Percentiles rank a stretch among this genome's conserved stretches.
Evolutionary conservation across 1,284 basidiomycete genomes (phyloP).

Genomic region (Cutaneotrichosporon sp.): DNA sequence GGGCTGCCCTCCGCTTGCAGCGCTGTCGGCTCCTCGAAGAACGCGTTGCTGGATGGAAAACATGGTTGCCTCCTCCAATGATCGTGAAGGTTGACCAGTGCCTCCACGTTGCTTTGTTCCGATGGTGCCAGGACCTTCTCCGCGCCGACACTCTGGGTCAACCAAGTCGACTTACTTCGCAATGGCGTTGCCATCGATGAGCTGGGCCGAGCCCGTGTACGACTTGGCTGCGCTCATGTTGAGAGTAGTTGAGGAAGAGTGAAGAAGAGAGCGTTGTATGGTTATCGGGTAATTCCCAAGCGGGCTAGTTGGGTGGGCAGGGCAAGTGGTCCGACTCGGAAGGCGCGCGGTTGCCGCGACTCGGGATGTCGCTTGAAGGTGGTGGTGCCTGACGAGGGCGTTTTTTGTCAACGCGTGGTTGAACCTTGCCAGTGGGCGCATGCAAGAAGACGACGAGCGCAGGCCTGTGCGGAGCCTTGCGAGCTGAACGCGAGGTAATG

Average conservation of each 20-base stretch:
- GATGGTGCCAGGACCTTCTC: background rate
- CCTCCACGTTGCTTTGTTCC: background rate
- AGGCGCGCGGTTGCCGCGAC: background rate
- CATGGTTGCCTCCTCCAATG: background rate
- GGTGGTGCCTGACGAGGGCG: background rate
- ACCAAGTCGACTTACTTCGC: conserved; percentile 67
- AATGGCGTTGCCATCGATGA: conserved; percentile 84
- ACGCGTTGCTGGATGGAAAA: background rate
- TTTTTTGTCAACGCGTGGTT: background rate
- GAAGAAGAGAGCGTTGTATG: conserved; percentile 8
- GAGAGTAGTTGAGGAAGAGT: conserved; percentile 7
- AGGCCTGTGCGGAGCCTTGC: background rate
- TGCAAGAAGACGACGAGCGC: conserved; percentile 2
- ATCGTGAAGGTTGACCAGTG: background rate
- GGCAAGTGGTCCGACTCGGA: background rate
- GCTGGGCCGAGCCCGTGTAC: conserved; percentile 52
- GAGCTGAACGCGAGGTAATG: background rate
- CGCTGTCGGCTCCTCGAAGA: background rate
- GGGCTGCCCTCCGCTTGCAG: background rate
- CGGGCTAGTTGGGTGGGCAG: conserved; percentile 5
- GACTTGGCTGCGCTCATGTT: conserved; percentile 15
- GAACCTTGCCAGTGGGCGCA: background rate
- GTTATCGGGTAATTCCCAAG: background rate
- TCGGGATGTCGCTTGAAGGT: background rate
- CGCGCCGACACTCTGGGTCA: too few species aligned